Base-by-base conservation (phyloP, 768 basidiomycete species). In the Rossbeevera mucosa region DNA sequence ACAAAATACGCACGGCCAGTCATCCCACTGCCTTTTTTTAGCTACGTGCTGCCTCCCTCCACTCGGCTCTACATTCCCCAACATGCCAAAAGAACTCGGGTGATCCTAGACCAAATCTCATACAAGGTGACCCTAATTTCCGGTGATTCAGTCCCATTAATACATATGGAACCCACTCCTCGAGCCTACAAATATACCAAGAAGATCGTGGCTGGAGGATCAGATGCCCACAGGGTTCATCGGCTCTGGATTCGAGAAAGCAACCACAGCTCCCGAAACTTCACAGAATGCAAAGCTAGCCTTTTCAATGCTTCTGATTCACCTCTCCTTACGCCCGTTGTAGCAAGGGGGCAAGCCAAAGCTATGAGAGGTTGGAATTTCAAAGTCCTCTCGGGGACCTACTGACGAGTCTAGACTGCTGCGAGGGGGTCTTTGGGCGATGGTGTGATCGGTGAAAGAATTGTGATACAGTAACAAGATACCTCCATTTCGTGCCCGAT, bases 311-410 rank as follows among this genome's bases (percentile, higher is more conserved):
- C 65, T 58, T 64, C 57, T 53, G 50, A 62, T 56, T 68, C 58
- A 50, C 66, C 59, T 58, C 57, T 68, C 55, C 58, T 64, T 62
- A 66, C 63, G 50, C 65, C 59, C 56, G 66, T 62, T 57, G 66
- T 59, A 30, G 56, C 54, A 53, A 4, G 49, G 53, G 51, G 57
- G 57, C 16, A 59, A 57, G 26, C 58, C 56, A 20, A 59, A 44
- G 46, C 54, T 55, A 47, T 53, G 25, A 21, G 59, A 48, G 31
- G 50, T 40, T 13, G 52, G 55, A 50, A 70, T 67, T 58, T 67
- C 58, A 60, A 68, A 59, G 42, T 51, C 53, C 52, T 56, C 45
- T 28, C 57, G 47, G 50, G 53, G 51, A 50, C 63, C 63, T 47
- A 30, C 48, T 41, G 51, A 48, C 16, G 53, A 57, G 53, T 54